Percentiles rank a stretch among this genome's conserved stretches.
phyloP scores from a whole-genome alignment of 2,329 filamentous ascomycete species.

The Tolypocladium capitatum region DNA sequence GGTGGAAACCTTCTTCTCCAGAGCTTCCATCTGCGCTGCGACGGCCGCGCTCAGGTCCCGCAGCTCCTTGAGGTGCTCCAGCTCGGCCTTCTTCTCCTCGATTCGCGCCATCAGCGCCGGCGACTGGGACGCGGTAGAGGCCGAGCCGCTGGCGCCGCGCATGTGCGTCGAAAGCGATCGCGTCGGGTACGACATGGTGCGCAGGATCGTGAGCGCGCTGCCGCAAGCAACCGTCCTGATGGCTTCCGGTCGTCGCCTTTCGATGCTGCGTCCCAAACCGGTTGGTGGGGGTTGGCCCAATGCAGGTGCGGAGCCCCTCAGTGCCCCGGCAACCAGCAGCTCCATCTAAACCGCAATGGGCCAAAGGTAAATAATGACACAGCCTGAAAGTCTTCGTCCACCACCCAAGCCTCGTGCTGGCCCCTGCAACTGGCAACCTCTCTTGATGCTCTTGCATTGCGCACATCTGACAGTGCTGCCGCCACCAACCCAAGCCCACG shows the following conservation, averaged over 20 bases:
- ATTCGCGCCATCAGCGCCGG: constrained; percentile 61
- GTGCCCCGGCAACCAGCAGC: constrained; percentile 17
- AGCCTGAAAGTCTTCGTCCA: constrained; percentile 9
- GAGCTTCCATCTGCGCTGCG: constrained; percentile 67
- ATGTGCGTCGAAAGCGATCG: constrained; percentile 52
- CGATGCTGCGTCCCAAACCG: background rate
- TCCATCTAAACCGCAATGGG: constrained; percentile 14
- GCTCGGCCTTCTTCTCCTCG: constrained; percentile 72
- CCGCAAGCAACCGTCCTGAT: background rate
- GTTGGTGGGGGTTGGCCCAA: constrained; percentile 14
- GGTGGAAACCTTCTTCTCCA: constrained; percentile 66
- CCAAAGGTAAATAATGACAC: constrained; percentile 21
- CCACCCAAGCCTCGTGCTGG: background rate
- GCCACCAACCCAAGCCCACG: background rate
- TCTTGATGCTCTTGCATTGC: background rate
- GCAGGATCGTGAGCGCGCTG: background rate
- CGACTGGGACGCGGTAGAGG: constrained; percentile 45
- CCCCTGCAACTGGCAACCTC: background rate
- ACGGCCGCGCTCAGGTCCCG: constrained; percentile 67
- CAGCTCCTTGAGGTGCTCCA: constrained; percentile 66
- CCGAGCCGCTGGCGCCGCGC: constrained; percentile 44
- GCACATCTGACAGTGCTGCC: background rate
- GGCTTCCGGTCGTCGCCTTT: background rate
- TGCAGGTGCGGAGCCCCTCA: constrained; percentile 9
- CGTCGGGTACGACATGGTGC: constrained; percentile 41